A percentile compares a stretch with the other conserved stretches of the same genome.
Conservation (phyloP, 176 grass and related monocot species). For the Oryza brachyantha region DNA sequence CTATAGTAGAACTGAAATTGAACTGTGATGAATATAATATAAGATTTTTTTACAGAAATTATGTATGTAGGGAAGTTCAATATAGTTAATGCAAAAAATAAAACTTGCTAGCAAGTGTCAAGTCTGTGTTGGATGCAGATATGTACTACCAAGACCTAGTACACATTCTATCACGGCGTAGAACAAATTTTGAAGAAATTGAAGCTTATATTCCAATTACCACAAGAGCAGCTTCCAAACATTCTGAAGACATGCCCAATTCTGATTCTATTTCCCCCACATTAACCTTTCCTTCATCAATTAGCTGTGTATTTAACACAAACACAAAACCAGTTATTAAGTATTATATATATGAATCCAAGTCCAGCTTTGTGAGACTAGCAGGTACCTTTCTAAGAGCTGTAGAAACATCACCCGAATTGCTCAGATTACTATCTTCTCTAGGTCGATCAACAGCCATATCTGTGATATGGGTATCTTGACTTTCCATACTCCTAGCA, state of each 20-base stretch:
- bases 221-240: conserved; percentile 66
- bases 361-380: conserved; percentile 21
- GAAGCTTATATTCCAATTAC: conserved; percentile 39
- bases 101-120: not conserved
- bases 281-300: conserved; percentile 74
- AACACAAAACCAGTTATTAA: conserved; percentile 42
- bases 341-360: not conserved
- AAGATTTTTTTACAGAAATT: not conserved
- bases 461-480: conserved; percentile 38
- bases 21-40: not conserved
- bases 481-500: conserved; percentile 30
- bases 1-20: not conserved
- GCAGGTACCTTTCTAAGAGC: conserved; percentile 72
- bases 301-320: conserved; percentile 49
- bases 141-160: not conserved
- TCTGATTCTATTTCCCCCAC: conserved; percentile 70
- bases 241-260: conserved; percentile 64
- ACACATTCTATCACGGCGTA: not conserved
- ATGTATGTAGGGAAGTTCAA: not conserved
- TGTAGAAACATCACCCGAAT: conserved; percentile 53
- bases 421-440: conserved; percentile 37
- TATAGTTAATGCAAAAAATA: not conserved
- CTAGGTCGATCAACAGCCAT: conserved; percentile 40
- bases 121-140: not conserved
- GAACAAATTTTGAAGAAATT: conserved; percentile 12